Percentiles rank a stretch among this genome's conserved stretches.
Evolutionary conservation across 2,329 filamentous ascomycete species (phyloP).

Genomic region (Pseudogymnoascus sp.): DNA sequence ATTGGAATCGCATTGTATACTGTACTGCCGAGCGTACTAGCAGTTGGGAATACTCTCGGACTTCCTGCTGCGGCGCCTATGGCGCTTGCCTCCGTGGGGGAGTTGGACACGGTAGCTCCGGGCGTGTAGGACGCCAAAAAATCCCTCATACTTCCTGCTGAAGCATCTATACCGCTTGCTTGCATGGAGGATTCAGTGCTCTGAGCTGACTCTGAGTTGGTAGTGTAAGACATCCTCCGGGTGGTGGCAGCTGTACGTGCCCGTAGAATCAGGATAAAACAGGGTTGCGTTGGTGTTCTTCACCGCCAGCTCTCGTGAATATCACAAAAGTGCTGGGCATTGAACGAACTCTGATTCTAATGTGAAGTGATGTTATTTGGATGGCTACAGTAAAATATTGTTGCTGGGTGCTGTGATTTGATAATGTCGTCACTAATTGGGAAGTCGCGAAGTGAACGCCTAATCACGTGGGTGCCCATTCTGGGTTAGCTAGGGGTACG

Average conservation of each 20-base stretch:
- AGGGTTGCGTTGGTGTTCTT: neutral
- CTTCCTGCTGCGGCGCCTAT: neutral
- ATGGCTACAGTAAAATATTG: neutral
- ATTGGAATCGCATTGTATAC: neutral
- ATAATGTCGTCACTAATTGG: slow-evolving; percentile 1
- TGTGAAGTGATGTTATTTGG: neutral
- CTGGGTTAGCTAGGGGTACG: neutral
- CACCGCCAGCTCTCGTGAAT: neutral
- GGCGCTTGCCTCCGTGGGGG: neutral
- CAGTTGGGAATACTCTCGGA: neutral
- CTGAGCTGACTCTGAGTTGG: neutral
- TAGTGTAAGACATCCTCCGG: slow-evolving; percentile 4
- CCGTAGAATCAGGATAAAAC: neutral
- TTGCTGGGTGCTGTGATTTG: neutral
- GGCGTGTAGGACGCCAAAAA: neutral
- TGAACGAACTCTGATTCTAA: neutral
- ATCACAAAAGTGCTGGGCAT: neutral
- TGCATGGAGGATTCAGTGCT: neutral
- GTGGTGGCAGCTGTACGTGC: slow-evolving; percentile 3
- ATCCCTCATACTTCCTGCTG: slow-evolving; percentile 14
- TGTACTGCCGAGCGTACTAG: neutral
- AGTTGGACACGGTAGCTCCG: neutral
- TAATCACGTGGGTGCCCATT: neutral
- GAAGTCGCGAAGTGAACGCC: neutral
- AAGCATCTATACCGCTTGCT: slow-evolving; percentile 10